These are phyloP conservation scores for Chlamydomonas asymmetrica DNA, from an alignment of 139 green algal species.

Conservation along the genomic window DNA sequence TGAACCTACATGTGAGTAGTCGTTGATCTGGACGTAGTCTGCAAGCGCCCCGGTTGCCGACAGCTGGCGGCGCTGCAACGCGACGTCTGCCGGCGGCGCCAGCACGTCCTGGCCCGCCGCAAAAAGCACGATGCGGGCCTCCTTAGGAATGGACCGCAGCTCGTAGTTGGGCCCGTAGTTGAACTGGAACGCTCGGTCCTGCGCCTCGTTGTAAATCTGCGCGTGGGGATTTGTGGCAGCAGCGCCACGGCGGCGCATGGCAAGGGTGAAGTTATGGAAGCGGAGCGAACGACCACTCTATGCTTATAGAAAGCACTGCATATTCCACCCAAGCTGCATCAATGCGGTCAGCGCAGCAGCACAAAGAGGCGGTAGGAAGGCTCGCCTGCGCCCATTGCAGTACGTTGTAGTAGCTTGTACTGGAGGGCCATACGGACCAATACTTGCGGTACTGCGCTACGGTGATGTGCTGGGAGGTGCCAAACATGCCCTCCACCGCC, in stretches of 20 bases:
- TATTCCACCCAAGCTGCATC: too few species aligned
- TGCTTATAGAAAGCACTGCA: too few species aligned
- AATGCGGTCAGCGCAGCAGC: too few species aligned
- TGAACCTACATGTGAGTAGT: too few species aligned
- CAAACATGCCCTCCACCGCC: conserved; percentile 24
- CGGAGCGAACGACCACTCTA: too few species aligned
- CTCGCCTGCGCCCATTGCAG: conserved; percentile 29
- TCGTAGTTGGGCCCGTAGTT: conserved; percentile 17
- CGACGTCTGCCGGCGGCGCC: conserved; percentile 6
- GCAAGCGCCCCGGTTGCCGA: too few species aligned
- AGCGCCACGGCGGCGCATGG: too few species aligned
- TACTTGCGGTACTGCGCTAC: conserved; percentile 24
- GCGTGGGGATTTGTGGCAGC: too few species aligned
- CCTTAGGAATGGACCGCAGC: not conserved
- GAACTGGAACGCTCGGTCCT: conserved; percentile 7
- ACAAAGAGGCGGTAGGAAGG: too few species aligned
- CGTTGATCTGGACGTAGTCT: too few species aligned
- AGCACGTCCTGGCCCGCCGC: conserved; percentile 30
- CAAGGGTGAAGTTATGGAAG: too few species aligned
- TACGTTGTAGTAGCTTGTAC: conserved; percentile 30
- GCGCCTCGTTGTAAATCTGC: conserved; percentile 44
- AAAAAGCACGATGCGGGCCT: not conserved
- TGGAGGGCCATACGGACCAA: conserved; percentile 36
- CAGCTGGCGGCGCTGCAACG: too few species aligned
- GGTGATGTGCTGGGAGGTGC: not conserved